Evolutionary conservation across 2,329 filamentous ascomycete genomes (phyloP).

Genomic region (Trichophyton benhamiae): DNA sequence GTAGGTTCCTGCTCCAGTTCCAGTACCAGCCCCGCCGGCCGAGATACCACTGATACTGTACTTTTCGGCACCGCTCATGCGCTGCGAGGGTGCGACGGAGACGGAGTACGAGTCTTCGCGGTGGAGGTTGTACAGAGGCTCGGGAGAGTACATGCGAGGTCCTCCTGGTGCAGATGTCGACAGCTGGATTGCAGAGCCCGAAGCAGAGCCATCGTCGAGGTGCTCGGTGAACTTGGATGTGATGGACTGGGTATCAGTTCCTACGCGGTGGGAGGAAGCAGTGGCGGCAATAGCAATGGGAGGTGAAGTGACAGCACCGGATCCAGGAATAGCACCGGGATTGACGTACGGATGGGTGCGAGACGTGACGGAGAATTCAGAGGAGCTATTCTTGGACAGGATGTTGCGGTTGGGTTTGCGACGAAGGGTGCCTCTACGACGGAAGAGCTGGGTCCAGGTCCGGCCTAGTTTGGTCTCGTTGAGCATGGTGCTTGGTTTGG

Average conservation of each 20-base stretch:
- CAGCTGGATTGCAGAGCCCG: too few species aligned
- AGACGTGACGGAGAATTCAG: slow-evolving; percentile 86
- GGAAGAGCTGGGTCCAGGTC: slow-evolving; percentile 61
- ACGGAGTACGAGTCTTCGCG: slow-evolving; percentile 13
- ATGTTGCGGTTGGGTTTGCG: slow-evolving; percentile 46
- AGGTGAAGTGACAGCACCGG: slow-evolving; percentile 21
- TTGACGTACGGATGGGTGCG: slow-evolving; percentile 35
- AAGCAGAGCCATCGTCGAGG: slow-evolving; percentile 61
- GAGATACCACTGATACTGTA: slow-evolving; percentile 6
- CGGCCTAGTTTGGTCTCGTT: slow-evolving; percentile 26
- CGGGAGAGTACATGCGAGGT: slow-evolving; percentile 67
- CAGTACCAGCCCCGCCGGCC: slow-evolving; percentile 2
- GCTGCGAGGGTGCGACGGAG: slow-evolving; percentile 8
- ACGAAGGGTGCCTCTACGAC: slow-evolving; percentile 47
- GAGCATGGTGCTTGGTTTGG: slow-evolving; percentile 35
- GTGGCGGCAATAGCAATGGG: background rate
- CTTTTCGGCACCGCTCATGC: slow-evolving; percentile 6
- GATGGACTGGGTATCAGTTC: slow-evolving; percentile 57
- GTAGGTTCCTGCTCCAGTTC: slow-evolving; percentile 10
- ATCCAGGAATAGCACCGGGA: too few species aligned
- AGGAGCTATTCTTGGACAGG: slow-evolving; percentile 37
- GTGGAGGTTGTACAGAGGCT: slow-evolving; percentile 37
- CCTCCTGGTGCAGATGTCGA: slow-evolving; percentile 56
- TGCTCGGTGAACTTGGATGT: slow-evolving; percentile 89
- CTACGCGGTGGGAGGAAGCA: slow-evolving; percentile 13